A percentile compares a stretch with the other conserved stretches of the same genome.
These are phyloP conservation scores for Kodamaea alishanica DNA, from an alignment of 1,139 yeast genomes.

Conservation along the genomic window DNA sequence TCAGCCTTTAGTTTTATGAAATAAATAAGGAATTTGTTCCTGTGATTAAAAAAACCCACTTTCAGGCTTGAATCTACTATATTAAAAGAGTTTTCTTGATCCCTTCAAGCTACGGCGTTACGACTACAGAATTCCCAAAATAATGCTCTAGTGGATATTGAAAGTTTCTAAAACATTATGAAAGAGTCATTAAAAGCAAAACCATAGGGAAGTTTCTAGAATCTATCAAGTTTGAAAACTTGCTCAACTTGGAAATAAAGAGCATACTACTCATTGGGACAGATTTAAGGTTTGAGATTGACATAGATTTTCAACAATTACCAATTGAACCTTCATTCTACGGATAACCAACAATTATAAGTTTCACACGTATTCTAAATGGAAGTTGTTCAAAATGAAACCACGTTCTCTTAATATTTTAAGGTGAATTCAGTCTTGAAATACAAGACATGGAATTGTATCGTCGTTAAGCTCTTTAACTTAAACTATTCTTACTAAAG, in stretches of 20 bases:
- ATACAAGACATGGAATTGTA: too few species aligned
- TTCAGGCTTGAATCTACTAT: not conserved
- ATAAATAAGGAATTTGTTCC: conserved; percentile 4
- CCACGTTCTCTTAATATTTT: too few species aligned
- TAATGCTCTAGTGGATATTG: not conserved
- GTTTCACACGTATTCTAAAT: conserved; percentile 9
- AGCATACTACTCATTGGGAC: conserved; percentile 16
- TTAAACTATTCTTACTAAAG: too few species aligned
- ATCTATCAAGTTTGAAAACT: conserved; percentile 22
- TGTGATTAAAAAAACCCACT: not conserved
- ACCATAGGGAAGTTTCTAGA: not conserved
- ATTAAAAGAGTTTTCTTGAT: conserved; percentile 11
- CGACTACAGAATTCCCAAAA: conserved; percentile 15
- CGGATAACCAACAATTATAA: conserved; percentile 4
- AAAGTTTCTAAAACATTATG: not conserved
- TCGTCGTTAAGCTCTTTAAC: too few species aligned
- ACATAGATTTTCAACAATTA: conserved; percentile 4
- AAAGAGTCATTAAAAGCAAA: not conserved
- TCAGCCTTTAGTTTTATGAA: conserved; percentile 3
- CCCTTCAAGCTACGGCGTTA: conserved; percentile 23
- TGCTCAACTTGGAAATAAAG: conserved; percentile 11
- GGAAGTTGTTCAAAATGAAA: conserved; percentile 8
- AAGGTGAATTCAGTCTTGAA: too few species aligned
- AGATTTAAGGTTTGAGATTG: conserved; percentile 16
- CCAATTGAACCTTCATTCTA: conserved; percentile 1